Percentiles rank a stretch among this genome's conserved stretches.
These are phyloP conservation scores for Ophiocordyceps robertsii DNA, from an alignment of 2,329 filamentous ascomycete genomes.

Conservation along the genomic window DNA sequence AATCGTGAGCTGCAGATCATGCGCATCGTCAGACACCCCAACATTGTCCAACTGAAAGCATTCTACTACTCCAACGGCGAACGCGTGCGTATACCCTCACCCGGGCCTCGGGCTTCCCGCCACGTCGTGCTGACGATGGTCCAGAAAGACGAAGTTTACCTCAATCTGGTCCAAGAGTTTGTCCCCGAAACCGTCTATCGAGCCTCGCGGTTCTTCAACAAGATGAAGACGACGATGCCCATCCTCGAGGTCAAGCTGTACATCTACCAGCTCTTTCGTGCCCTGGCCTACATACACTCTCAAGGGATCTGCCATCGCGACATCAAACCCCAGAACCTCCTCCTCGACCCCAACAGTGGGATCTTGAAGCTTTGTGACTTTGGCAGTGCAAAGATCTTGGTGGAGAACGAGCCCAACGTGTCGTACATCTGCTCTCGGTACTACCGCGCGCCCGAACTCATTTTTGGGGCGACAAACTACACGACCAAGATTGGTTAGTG, in stretches of 20 bases:
- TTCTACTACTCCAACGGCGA: conserved; percentile 99
- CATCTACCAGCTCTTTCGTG: conserved; percentile 98
- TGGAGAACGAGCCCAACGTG: conserved; percentile 97
- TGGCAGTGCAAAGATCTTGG: conserved; percentile 94
- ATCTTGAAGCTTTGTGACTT: conserved; percentile 98
- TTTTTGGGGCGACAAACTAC: conserved; percentile 98
- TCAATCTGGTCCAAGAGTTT: conserved; percentile 95
- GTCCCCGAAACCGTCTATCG: conserved; percentile 98
- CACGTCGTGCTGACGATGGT: not conserved
- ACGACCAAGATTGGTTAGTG: conserved; percentile 95
- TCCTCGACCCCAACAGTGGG: conserved; percentile 82
- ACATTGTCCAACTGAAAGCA: conserved; percentile 96
- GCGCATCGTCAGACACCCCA: conserved; percentile 96
- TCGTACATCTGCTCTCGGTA: conserved; percentile 99
- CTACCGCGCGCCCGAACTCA: conserved; percentile 94
- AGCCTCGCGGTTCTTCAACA: conserved; percentile 97
- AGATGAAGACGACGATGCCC: conserved; percentile 99
- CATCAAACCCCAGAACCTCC: conserved; percentile 96
- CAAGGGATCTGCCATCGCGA: conserved; percentile 98
- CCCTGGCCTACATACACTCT: conserved; percentile 96
- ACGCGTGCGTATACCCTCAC: conserved; percentile 48
- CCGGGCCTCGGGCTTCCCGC: not conserved
- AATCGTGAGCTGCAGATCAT: conserved; percentile 99
- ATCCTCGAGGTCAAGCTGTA: conserved; percentile 98
- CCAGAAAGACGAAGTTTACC: conserved; percentile 95